Percentiles rank a stretch among this genome's conserved stretches.
These are phyloP conservation scores for Mortierella hygrophila DNA, from an alignment of 192 early-diverging fungal species.

Conservation along the genomic window DNA sequence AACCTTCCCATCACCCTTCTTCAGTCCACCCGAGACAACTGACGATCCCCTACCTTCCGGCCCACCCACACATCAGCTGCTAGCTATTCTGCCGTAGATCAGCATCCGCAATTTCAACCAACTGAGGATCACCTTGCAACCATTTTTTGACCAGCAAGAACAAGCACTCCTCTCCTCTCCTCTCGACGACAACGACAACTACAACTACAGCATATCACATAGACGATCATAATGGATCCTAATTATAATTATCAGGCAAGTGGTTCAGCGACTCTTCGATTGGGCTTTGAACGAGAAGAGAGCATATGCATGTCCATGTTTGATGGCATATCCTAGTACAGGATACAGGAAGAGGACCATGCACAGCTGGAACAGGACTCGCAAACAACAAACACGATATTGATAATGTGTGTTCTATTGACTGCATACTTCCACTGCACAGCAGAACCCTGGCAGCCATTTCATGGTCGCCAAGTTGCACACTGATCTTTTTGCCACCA, in stretches of 20 bases:
- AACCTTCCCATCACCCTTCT: background rate
- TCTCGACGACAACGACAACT: background rate
- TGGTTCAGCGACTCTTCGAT: background rate
- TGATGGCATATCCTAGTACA: background rate
- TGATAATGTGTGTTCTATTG: background rate
- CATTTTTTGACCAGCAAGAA: background rate
- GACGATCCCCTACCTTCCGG: background rate
- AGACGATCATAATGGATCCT: slow-evolving; percentile 39
- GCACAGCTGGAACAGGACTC: background rate
- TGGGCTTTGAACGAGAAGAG: background rate
- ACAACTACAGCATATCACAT: background rate
- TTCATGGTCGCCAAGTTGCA: too few species aligned
- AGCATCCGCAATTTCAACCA: background rate
- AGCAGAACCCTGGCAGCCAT: background rate
- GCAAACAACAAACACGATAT: background rate
- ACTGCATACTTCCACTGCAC: background rate
- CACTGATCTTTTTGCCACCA: background rate
- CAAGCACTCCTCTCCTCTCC: too few species aligned
- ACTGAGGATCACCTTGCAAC: background rate
- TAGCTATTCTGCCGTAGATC: background rate
- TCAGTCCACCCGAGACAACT: background rate
- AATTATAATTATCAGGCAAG: slow-evolving; percentile 56
- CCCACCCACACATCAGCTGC: background rate
- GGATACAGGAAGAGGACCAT: slow-evolving; percentile 1
- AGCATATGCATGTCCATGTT: background rate